Percentiles rank a stretch among this genome's conserved stretches.
Conservation (phyloP, 129 eudicot genomes). For the Cynara cardunculus region DNA sequence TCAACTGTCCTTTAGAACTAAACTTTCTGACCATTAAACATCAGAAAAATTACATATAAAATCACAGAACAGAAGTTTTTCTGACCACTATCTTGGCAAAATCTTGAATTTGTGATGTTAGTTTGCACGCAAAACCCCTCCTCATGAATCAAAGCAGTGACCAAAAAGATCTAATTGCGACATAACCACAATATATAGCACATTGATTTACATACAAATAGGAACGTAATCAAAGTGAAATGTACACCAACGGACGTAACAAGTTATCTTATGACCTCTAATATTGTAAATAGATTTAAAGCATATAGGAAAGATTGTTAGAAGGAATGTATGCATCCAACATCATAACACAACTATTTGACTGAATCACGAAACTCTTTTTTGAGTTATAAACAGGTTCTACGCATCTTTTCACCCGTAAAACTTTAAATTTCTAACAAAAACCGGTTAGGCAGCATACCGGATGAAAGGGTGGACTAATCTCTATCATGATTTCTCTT, state of each 20-base stretch:
- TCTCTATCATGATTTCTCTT: neutral
- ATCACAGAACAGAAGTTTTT: neutral
- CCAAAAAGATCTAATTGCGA: neutral
- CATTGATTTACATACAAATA: neutral
- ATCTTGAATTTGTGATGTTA: neutral
- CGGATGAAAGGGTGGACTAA: neutral
- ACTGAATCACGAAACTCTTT: neutral
- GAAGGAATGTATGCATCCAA: neutral
- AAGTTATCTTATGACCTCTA: neutral
- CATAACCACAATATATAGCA: conserved; percentile 1
- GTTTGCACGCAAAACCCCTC: neutral
- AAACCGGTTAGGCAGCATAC: neutral
- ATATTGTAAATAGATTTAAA: neutral
- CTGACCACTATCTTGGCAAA: neutral
- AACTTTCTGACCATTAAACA: neutral
- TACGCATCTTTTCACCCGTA: neutral
- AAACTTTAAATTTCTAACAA: neutral
- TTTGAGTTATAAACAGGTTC: neutral
- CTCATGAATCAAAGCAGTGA: neutral
- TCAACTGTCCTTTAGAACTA: neutral
- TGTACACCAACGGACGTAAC: neutral
- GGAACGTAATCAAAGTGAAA: neutral
- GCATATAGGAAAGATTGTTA: neutral
- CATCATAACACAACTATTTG: neutral
- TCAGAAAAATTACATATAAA: neutral